Conservation (phyloP, 2,329 filamentous ascomycete species). For the Pseudogymnoascus sp. region DNA sequence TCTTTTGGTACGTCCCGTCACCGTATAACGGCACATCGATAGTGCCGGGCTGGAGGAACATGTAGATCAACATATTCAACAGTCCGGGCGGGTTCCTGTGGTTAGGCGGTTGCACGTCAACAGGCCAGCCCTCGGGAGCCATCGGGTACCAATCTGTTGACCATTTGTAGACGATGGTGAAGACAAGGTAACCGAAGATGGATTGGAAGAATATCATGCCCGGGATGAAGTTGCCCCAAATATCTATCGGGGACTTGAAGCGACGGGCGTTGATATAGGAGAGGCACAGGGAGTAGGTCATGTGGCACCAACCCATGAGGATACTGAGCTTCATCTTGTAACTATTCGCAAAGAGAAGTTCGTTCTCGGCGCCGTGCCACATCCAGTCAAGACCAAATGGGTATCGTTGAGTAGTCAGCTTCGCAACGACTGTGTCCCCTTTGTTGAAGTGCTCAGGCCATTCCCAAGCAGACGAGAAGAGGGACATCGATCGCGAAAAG, state of each 20-base stretch:
- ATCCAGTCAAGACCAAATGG: conserved; percentile 93
- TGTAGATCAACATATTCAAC: conserved; percentile 99
- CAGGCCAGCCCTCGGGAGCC: conserved; percentile 31
- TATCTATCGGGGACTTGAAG: conserved; percentile 91
- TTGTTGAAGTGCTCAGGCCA: conserved; percentile 64
- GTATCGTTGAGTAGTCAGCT: conserved; percentile 71
- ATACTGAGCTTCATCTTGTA: conserved; percentile 99
- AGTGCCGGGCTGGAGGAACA: conserved; percentile 86
- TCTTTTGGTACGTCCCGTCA: conserved; percentile 53
- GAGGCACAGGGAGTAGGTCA: conserved; percentile 96
- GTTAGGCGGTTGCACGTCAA: conserved; percentile 30
- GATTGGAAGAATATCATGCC: conserved; percentile 99
- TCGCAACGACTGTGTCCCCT: conserved; percentile 57
- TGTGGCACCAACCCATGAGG: conserved; percentile 92
- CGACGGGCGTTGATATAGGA: conserved; percentile 89
- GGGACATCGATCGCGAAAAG: conserved; percentile 86
- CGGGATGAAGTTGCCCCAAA: conserved; percentile 94
- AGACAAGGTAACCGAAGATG: conserved; percentile 92
- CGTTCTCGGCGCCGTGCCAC: conserved; percentile 95
- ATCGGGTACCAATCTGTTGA: conserved; percentile 68
- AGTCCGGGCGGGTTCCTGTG: conserved; percentile 68
- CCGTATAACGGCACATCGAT: conserved; percentile 66
- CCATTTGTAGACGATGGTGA: conserved; percentile 98
- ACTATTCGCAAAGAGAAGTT: conserved; percentile 92
- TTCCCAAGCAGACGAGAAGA: conserved; percentile 87